phyloP scores from a whole-genome alignment of 1,284 basidiomycete species.

The Rhodotorula sp. region DNA sequence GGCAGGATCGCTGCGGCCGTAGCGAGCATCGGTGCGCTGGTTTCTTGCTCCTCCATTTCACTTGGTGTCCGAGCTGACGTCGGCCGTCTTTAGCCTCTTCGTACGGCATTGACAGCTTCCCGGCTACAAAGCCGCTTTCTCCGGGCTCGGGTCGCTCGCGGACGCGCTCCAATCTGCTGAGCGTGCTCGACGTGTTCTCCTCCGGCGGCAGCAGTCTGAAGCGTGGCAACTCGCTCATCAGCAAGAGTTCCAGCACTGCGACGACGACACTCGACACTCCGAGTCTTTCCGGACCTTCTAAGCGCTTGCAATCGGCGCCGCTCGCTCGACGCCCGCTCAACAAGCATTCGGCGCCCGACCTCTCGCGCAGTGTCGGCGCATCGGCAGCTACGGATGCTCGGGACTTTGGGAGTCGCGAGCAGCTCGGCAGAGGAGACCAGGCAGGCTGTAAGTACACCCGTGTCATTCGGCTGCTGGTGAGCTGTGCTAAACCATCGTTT shows the following conservation, averaged over 20 bases:
- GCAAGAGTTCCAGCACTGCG: slow-evolving; percentile 29
- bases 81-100: not conserved
- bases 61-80: not conserved
- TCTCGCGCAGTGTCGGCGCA: not conserved
- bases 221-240: slow-evolving; percentile 29
- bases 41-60: not conserved
- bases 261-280: slow-evolving; percentile 25
- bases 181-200: slow-evolving; percentile 29
- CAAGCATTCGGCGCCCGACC: slow-evolving; percentile 23
- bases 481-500: too few relatives aligned
- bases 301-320: not conserved
- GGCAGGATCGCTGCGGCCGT: slow-evolving; percentile 31
- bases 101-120: slow-evolving; percentile 26
- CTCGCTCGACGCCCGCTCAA: slow-evolving; percentile 1
- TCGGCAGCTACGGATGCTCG: not conserved
- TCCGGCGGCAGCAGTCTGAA: slow-evolving; percentile 18
- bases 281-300: slow-evolving; percentile 4
- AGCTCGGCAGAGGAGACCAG: not conserved
- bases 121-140: slow-evolving; percentile 14
- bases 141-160: slow-evolving; percentile 9
- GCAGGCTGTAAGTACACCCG: too few relatives aligned
- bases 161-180: slow-evolving; percentile 24
- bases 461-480: too few relatives aligned
- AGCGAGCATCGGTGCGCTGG: slow-evolving; percentile 23
- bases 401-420: too few relatives aligned